These are phyloP conservation scores for Capronia coronata DNA, from an alignment of 2,329 filamentous ascomycete species.

Conservation along the genomic window DNA sequence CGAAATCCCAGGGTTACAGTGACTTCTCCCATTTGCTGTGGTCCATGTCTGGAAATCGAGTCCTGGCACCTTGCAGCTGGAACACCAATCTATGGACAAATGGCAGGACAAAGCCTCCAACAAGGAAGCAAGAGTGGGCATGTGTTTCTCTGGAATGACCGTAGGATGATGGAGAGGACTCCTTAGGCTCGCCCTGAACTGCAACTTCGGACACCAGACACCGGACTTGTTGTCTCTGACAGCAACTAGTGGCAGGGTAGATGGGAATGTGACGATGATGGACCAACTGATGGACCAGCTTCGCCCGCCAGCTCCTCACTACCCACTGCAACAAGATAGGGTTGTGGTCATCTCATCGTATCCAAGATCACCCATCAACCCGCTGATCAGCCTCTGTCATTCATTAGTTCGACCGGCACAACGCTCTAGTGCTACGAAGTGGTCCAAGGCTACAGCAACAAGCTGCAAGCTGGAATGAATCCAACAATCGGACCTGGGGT, in stretches of 20 bases:
- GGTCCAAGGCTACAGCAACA: no score
- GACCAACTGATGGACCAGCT: no score
- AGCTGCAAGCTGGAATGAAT: neutral
- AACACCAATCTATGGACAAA: neutral
- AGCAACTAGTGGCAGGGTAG: neutral
- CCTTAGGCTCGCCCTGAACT: neutral
- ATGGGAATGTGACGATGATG: neutral
- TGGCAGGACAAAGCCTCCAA: neutral
- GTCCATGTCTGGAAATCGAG: neutral
- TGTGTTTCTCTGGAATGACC: neutral
- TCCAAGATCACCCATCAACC: neutral
- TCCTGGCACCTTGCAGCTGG: neutral
- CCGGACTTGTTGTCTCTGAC: neutral
- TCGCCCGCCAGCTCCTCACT: no score
- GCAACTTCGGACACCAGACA: neutral
- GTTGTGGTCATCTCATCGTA: neutral
- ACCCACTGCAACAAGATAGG: no score
- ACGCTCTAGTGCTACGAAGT: no score
- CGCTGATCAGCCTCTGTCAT: no score
- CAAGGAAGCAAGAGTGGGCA: neutral
- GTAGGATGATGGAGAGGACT: neutral
- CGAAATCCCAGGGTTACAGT: no score
- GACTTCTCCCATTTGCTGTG: neutral
- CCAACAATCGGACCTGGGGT: conserved; percentile 19
- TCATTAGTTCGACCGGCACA: no score